Evolutionary conservation across 345 rosid genomes (phyloP).

Genomic region (Lenwebbia sp.): DNA sequence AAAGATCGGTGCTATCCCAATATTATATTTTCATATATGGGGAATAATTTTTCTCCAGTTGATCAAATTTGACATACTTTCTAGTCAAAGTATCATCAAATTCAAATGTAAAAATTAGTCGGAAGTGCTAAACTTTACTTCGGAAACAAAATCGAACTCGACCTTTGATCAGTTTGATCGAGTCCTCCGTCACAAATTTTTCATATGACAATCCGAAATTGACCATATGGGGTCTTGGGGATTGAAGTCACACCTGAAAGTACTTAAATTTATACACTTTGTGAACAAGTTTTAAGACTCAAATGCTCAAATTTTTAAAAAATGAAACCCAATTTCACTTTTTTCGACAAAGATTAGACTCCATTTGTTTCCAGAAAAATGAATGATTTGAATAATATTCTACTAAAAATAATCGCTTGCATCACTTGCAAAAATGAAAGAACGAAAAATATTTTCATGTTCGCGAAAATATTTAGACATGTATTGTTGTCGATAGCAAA

Average conservation of each 20-base stretch:
- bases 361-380: too few relatives aligned
- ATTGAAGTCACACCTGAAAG: neutral
- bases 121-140: too few relatives aligned
- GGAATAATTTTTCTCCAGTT: too few relatives aligned
- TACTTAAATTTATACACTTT: neutral
- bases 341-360: neutral
- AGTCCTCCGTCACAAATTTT: neutral
- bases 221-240: accelerated
- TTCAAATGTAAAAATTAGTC: too few relatives aligned
- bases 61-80: neutral
- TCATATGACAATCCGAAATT: neutral
- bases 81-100: too few relatives aligned
- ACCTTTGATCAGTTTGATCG: neutral
- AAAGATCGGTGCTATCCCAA: neutral
- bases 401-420: too few relatives aligned
- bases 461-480: too few relatives aligned
- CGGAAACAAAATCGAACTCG: neutral
- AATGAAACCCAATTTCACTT: too few relatives aligned
- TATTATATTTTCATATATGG: neutral
- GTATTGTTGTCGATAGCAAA: too few relatives aligned
- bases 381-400: too few relatives aligned
- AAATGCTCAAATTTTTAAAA: neutral
- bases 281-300: neutral
- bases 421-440: too few relatives aligned
- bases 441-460: too few relatives aligned